Conservation (phyloP, 371 early-diverging fungal species). For the Blakeslea trispora region DNA sequence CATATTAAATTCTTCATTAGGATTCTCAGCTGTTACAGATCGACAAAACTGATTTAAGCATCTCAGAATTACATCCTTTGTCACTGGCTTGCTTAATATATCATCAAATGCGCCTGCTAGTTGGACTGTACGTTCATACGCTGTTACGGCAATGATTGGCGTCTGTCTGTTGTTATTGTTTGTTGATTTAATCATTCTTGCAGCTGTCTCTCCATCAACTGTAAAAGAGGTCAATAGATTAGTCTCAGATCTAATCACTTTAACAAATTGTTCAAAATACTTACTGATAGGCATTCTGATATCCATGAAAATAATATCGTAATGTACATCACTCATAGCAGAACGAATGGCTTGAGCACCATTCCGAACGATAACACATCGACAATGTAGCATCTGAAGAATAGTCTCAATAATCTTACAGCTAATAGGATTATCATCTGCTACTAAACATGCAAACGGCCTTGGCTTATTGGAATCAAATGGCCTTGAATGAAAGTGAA, state of each 20-base stretch:
- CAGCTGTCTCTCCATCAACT: slow-evolving; percentile 90
- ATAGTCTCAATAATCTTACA: slow-evolving; percentile 88
- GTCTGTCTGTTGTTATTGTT: slow-evolving; percentile 76
- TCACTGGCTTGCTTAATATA: slow-evolving; percentile 74
- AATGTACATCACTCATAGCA: slow-evolving; percentile 86
- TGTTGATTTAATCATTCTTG: slow-evolving; percentile 93
- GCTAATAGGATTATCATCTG: slow-evolving; percentile 90
- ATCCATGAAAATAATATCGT: slow-evolving; percentile 93
- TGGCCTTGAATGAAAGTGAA: background rate
- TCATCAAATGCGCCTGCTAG: slow-evolving; percentile 72
- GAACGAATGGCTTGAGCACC: slow-evolving; percentile 91
- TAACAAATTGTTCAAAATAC: slow-evolving; percentile 19
- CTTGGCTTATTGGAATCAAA: slow-evolving; percentile 1
- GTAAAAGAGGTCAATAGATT: background rate
- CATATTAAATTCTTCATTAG: background rate
- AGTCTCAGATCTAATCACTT: no score
- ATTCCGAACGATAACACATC: slow-evolving; percentile 83
- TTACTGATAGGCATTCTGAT: slow-evolving; percentile 89
- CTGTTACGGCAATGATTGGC: slow-evolving; percentile 75
- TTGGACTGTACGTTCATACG: slow-evolving; percentile 65
- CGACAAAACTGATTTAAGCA: slow-evolving; percentile 52
- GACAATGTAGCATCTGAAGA: slow-evolving; percentile 70
- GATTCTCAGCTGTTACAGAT: background rate
- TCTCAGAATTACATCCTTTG: slow-evolving; percentile 59
- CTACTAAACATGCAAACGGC: slow-evolving; percentile 70